A percentile compares a stretch with the other conserved stretches of the same genome.
Conservation (phyloP, 140 eudicot species). For the Flaveria floridana region DNA sequence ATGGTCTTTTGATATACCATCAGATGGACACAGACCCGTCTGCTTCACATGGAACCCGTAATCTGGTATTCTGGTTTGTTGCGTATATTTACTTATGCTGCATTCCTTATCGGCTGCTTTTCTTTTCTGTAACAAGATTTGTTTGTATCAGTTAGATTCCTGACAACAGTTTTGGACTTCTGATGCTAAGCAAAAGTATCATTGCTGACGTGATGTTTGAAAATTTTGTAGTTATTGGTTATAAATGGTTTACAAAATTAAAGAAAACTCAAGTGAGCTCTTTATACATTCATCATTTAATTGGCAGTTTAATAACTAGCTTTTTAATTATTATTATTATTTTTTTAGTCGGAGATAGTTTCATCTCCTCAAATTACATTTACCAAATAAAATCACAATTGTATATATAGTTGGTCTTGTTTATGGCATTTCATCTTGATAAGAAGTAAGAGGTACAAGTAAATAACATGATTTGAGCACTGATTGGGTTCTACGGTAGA, state of each 20-base stretch:
- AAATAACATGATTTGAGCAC: too few species aligned
- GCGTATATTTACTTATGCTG: conserved; percentile 15
- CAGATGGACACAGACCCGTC: conserved; percentile 2
- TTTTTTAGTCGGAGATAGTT: neutral
- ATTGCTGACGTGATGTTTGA: conserved; percentile 10
- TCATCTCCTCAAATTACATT: too few species aligned
- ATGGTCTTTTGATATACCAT: conserved; percentile 1
- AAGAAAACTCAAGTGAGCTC: neutral
- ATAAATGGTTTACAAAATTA: neutral
- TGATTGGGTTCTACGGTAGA: too few species aligned
- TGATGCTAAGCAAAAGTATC: neutral
- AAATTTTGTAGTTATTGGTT: conserved; percentile 15
- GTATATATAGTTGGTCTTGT: too few species aligned
- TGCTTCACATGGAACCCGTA: conserved; percentile 17
- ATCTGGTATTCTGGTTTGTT: neutral
- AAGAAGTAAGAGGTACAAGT: too few species aligned
- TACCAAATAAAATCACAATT: too few species aligned
- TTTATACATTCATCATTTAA: neutral
- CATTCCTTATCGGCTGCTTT: conserved; percentile 11
- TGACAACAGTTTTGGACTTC: conserved; percentile 10
- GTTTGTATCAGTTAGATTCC: neutral
- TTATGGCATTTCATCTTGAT: too few species aligned
- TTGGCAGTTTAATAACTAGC: neutral
- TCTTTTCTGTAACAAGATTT: conserved; percentile 1
- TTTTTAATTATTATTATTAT: too few species aligned